These are phyloP conservation scores for Globisporangium yorkense DNA, from an alignment of 352 stramenopile genomes.

Conservation along the genomic window DNA sequence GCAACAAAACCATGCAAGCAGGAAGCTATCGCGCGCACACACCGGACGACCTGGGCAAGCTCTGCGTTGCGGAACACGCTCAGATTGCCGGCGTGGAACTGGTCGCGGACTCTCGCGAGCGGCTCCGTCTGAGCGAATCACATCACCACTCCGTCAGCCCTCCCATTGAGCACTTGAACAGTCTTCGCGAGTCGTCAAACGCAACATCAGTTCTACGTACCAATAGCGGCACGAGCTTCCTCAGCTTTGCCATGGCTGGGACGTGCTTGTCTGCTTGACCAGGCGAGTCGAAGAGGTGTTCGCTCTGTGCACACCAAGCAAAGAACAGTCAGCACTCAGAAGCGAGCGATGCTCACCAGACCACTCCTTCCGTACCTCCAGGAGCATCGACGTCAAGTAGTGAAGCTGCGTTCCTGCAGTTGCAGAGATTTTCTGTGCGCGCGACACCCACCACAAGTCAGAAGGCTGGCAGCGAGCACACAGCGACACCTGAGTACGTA, in stretches of 20 bases:
- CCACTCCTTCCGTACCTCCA: slow-evolving; percentile 26
- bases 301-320: slow-evolving; percentile 20
- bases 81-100: slow-evolving; percentile 42
- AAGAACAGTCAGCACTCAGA: not conserved
- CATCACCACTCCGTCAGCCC: not conserved
- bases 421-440: slow-evolving; percentile 44
- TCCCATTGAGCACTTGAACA: not conserved
- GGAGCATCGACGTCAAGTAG: slow-evolving; percentile 36
- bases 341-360: not conserved
- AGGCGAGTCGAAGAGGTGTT: slow-evolving; percentile 40
- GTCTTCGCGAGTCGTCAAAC: not conserved
- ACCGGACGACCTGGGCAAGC: slow-evolving; percentile 43
- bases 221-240: slow-evolving; percentile 40
- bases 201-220: slow-evolving; percentile 16
- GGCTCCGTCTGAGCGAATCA: slow-evolving; percentile 38
- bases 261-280: slow-evolving; percentile 51
- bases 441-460: not conserved
- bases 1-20: no score
- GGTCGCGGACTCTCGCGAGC: slow-evolving; percentile 47
- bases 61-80: slow-evolving; percentile 33
- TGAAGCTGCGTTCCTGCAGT: slow-evolving; percentile 35
- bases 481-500: slow-evolving; percentile 12
- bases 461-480: not conserved
- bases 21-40: slow-evolving; percentile 2
- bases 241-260: slow-evolving; percentile 37